These are phyloP conservation scores for Pseudogymnoascus sp. DNA, from an alignment of 2,329 filamentous ascomycete species.

Conservation along the genomic window DNA sequence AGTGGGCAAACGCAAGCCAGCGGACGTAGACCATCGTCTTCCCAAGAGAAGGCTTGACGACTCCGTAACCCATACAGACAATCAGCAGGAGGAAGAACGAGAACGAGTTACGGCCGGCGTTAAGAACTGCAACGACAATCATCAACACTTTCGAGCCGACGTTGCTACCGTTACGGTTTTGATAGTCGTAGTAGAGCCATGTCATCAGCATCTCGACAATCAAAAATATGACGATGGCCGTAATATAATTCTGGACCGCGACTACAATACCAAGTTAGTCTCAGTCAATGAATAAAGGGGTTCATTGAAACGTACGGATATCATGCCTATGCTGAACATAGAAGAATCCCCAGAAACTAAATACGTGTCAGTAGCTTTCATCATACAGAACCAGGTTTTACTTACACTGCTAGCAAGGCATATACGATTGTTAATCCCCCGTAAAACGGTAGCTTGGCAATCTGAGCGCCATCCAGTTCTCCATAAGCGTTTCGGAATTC, in stretches of 20 bases:
- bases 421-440: conserved; percentile 91
- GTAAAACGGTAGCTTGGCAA: conserved; percentile 95
- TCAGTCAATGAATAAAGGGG: not conserved
- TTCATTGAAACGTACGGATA: conserved; percentile 52
- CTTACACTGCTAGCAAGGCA: conserved; percentile 67
- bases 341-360: conserved; percentile 81
- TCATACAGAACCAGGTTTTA: conserved; percentile 17
- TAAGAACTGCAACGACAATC: conserved; percentile 84
- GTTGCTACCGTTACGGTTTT: conserved; percentile 84
- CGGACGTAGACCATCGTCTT: conserved; percentile 92
- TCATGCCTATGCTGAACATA: conserved; percentile 92
- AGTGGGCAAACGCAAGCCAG: conserved; percentile 83
- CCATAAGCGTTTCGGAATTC: conserved; percentile 96
- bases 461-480: conserved; percentile 89
- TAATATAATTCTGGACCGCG: conserved; percentile 98
- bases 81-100: conserved; percentile 97
- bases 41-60: conserved; percentile 87
- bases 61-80: conserved; percentile 98
- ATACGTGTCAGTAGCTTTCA: conserved; percentile 11
- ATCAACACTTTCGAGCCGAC: conserved; percentile 76
- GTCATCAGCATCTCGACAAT: conserved; percentile 97
- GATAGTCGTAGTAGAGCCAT: conserved; percentile 97
- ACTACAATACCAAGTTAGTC: conserved; percentile 42
- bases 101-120: conserved; percentile 91
- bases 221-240: conserved; percentile 87